Base-by-base conservation (phyloP, 2,329 filamentous ascomycete species). In the Diplodia intermedia region DNA sequence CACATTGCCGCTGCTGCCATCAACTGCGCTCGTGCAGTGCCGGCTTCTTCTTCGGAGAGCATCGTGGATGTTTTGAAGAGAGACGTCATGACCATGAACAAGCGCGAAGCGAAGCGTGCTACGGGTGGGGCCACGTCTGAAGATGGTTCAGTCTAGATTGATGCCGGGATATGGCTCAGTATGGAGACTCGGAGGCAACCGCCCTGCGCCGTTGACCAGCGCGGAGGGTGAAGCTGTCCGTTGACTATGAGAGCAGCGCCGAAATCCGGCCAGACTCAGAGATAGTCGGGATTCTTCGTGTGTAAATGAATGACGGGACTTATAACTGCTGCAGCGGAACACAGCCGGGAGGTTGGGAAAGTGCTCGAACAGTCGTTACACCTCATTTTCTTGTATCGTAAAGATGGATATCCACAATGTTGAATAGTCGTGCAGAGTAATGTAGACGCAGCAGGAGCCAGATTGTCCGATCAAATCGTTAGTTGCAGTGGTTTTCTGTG, bases 1-100 rank as follows among this genome's bases (percentile, higher is more conserved):
- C 47, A 26, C 23, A 43, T 49, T 33, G 57, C 57, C 2, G 57
- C 57, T 15, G 57, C 57, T 11, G 57, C 57, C 14, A 62, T 62
- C 40, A 62, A 62, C 40, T 62, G 57, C 26, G 57, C 57, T 50
- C 57, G 57, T 14, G 15, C 40, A n/a, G 40, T 62, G 18, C 57
- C 57, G n/a, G 40, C 57, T 12, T 62, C 57, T 4, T 31, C 57
- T 18, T 50, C 40, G 23, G 57, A 62, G 38, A 62, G 26, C 40
- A 50, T 62, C 15, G 40, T 49, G 20, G 57, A 62, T 9, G 43
- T 62, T 43, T 18, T 62, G 57, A 62, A 62, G 57, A 62, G 57
- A 18, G 57, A 62, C 33, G 57, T 43, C 14, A 62, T 62, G 57
- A 33, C 26, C 40, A n/a, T 62, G 40, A 43, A 49, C 38, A 49